Evolutionary conservation across 495 filamentous ascomycete genomes (phyloP).

Genomic region (Penicillium simplicissimum): DNA sequence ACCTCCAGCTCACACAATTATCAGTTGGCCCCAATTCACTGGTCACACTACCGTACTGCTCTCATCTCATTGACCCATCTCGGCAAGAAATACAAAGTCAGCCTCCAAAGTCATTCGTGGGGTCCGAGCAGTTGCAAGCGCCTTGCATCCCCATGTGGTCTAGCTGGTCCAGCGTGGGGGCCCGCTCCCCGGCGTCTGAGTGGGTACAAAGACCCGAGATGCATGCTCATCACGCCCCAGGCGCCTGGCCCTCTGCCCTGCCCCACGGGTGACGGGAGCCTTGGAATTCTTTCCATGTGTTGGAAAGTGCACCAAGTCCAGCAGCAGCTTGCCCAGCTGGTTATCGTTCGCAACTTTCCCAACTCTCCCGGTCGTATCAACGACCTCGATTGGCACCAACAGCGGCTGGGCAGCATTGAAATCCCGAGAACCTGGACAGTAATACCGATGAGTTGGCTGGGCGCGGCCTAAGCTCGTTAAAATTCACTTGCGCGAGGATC

Average conservation of each 20-base stretch:
- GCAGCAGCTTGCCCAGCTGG: not conserved
- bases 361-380: slow-evolving; percentile 7
- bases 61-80: too few species aligned
- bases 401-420: not conserved
- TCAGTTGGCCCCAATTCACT: not conserved
- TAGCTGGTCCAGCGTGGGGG: slow-evolving; percentile 14
- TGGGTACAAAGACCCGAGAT: slow-evolving; percentile 19
- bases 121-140: slow-evolving; percentile 17
- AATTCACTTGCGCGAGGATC: slow-evolving; percentile 10
- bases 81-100: not conserved
- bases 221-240: slow-evolving; percentile 33
- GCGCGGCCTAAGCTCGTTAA: slow-evolving; percentile 19
- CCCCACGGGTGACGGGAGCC: not conserved
- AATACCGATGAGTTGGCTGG: slow-evolving; percentile 14
- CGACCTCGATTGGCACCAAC: slow-evolving; percentile 18
- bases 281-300: not conserved
- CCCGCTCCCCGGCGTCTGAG: slow-evolving; percentile 23
- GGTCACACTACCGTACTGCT: too few species aligned
- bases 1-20: not conserved
- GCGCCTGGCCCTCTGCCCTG: slow-evolving; percentile 19
- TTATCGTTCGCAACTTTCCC: not conserved
- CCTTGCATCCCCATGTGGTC: slow-evolving; percentile 19
- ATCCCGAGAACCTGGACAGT: slow-evolving; percentile 7
- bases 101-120: slow-evolving; percentile 3
- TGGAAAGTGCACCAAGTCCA: not conserved